Conservation (phyloP, 805 yeast genomes). For the Cyberlindnera meyerae region DNA sequence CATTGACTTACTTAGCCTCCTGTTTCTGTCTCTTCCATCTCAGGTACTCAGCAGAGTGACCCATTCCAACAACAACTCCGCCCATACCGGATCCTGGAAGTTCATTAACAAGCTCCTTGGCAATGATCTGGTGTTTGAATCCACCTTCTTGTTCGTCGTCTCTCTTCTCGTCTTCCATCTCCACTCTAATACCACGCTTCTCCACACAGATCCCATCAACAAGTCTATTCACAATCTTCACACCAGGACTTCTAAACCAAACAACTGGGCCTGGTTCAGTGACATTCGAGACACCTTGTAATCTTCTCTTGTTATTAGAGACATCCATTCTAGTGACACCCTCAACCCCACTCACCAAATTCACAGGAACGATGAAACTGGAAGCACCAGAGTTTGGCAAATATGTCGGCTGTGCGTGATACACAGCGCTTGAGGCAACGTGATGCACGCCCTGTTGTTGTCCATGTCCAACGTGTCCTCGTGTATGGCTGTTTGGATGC, state of each 20-base stretch:
- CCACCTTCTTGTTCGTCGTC: constrained; percentile 17
- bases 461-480: no score
- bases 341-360: constrained; percentile 13
- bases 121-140: neutral
- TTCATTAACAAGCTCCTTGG: constrained; percentile 1
- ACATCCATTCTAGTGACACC: constrained; percentile 30
- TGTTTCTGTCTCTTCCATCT: constrained; percentile 43
- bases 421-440: constrained; percentile 7
- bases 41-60: constrained; percentile 72
- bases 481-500: no score
- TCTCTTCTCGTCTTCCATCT: neutral
- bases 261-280: constrained; percentile 38
- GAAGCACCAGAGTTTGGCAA: constrained; percentile 23
- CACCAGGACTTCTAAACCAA: constrained; percentile 70
- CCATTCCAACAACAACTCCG: constrained; percentile 37
- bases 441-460: no score
- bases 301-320: constrained; percentile 27
- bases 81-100: constrained; percentile 24
- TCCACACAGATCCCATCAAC: constrained; percentile 20
- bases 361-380: constrained; percentile 31
- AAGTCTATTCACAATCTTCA: constrained; percentile 37
- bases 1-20: constrained; percentile 4
- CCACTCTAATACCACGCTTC: constrained; percentile 2
- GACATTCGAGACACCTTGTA: constrained; percentile 18
- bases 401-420: constrained; percentile 25